phyloP scores from a whole-genome alignment of 2,329 filamentous ascomycete species.

The Metarhizium album region DNA sequence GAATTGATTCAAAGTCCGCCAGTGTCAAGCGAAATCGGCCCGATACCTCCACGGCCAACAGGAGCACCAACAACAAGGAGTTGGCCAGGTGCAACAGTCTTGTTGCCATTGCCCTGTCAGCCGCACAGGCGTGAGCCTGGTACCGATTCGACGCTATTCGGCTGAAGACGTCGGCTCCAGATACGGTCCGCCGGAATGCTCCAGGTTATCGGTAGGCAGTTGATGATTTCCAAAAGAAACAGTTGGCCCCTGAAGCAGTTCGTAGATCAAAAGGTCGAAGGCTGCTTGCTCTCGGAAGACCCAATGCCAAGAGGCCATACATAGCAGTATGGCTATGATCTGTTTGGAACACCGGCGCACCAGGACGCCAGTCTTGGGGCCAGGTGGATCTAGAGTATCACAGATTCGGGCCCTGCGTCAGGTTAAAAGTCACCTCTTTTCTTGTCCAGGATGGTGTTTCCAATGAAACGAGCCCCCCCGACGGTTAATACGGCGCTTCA shows the following conservation, averaged over 20 bases:
- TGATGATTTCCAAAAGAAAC: not conserved
- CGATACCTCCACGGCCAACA: slow-evolving; percentile 15
- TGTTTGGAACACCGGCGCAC: not conserved
- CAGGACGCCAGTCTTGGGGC: not conserved
- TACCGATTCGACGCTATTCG: not conserved
- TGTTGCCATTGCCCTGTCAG: slow-evolving; percentile 3
- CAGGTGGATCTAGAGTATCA: not conserved
- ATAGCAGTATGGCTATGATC: not conserved
- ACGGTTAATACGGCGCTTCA: not conserved
- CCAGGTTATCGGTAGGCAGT: not conserved
- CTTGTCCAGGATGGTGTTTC: not conserved
- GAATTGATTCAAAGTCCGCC: slow-evolving; percentile 30
- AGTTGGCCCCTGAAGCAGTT: not conserved
- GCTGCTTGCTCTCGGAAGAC: not conserved
- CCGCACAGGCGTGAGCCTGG: not conserved
- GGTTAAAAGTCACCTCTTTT: not conserved
- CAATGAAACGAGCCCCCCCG: not conserved
- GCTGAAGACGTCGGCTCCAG: not conserved
- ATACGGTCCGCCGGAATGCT: not conserved
- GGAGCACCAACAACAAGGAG: slow-evolving; percentile 11
- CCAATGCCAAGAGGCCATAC: not conserved
- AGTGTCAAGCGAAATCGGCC: slow-evolving; percentile 18
- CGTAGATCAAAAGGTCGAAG: not conserved
- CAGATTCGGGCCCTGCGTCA: not conserved
- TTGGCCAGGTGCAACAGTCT: not conserved